Percentiles rank a stretch among this genome's conserved stretches.
Conservation (phyloP, 805 yeast species). For the Cyberlindnera euphorbiiphila region DNA sequence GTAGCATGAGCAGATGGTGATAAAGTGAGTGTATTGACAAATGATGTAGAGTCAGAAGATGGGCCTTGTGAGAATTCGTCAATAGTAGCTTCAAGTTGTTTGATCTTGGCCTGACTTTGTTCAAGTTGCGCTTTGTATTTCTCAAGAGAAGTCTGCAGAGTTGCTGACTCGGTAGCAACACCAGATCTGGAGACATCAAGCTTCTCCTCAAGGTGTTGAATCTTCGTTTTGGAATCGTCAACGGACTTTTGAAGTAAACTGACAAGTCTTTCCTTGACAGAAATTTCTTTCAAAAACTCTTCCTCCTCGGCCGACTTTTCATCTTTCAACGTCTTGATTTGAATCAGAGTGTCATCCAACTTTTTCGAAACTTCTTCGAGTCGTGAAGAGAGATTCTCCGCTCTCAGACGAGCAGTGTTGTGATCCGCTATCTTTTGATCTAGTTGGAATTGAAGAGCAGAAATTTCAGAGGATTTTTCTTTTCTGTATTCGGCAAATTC, state of each 20-base stretch:
- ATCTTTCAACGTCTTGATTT: conserved; percentile 46
- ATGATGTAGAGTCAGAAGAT: conserved; percentile 16
- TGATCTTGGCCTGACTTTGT: conserved; percentile 39
- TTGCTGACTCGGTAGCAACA: conserved; percentile 49
- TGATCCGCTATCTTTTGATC: conserved; percentile 30
- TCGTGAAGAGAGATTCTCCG: conserved; percentile 33
- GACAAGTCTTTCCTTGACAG: conserved; percentile 56
- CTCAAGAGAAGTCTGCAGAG: conserved; percentile 50
- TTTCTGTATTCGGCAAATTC: conserved; percentile 30
- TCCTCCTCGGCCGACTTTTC: conserved; percentile 40
- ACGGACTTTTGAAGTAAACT: conserved; percentile 53
- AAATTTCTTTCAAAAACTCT: conserved; percentile 52
- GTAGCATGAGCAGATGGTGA: conserved; percentile 59
- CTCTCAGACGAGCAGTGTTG: conserved; percentile 25
- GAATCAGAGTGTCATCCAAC: conserved; percentile 40
- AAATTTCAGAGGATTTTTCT: conserved; percentile 26
- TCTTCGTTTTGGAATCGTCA: conserved; percentile 47
- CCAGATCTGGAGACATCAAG: conserved; percentile 19
- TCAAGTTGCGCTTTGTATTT: conserved; percentile 53
- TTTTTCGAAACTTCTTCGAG: conserved; percentile 35
- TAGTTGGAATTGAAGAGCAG: conserved; percentile 28
- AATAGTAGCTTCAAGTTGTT: conserved; percentile 41
- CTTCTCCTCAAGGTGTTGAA: conserved; percentile 48
- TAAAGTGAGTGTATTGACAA: conserved; percentile 31
- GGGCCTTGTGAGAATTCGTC: conserved; percentile 35